Conservation (phyloP, 176 grass and related monocot species). For the Thinopyrum elongatum region DNA sequence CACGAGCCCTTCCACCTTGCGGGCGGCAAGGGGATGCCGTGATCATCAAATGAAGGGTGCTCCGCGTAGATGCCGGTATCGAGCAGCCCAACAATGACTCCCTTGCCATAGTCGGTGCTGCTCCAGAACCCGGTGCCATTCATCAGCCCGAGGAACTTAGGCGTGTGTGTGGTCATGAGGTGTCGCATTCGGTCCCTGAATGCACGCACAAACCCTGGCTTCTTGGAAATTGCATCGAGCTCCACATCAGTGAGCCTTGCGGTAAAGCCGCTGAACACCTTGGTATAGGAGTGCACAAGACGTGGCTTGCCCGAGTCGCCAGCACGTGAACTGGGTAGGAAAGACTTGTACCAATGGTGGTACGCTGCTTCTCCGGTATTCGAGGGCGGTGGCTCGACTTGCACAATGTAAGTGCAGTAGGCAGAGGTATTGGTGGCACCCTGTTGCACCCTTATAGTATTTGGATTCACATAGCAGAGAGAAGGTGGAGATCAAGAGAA, state of each 20-base stretch:
- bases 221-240: slow-evolving; percentile 25
- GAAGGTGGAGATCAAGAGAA: neutral
- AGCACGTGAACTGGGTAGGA: neutral
- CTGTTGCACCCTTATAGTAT: too few species aligned
- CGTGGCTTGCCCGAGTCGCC: slow-evolving; percentile 2
- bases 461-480: neutral
- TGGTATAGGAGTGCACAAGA: slow-evolving; percentile 38
- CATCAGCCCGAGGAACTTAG: neutral
- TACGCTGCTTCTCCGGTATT: neutral
- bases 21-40: neutral
- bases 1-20: neutral
- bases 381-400: slow-evolving; percentile 3
- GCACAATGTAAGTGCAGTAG: slow-evolving; percentile 8
- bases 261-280: slow-evolving; percentile 39
- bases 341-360: slow-evolving; percentile 31
- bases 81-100: slow-evolving; percentile 39
- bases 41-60: slow-evolving; percentile 21
- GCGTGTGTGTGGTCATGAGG: slow-evolving; percentile 43
- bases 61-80: slow-evolving; percentile 34
- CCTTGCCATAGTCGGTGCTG: slow-evolving; percentile 15
- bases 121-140: slow-evolving; percentile 5
- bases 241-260: slow-evolving; percentile 19
- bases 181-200: neutral
- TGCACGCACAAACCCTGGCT: neutral
- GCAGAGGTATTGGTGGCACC: neutral